Evolutionary conservation across 1,139 yeast genomes (phyloP), one percentile per base, ranked within the genome.

Genomic region (Candida buenavistaensis): DNA sequence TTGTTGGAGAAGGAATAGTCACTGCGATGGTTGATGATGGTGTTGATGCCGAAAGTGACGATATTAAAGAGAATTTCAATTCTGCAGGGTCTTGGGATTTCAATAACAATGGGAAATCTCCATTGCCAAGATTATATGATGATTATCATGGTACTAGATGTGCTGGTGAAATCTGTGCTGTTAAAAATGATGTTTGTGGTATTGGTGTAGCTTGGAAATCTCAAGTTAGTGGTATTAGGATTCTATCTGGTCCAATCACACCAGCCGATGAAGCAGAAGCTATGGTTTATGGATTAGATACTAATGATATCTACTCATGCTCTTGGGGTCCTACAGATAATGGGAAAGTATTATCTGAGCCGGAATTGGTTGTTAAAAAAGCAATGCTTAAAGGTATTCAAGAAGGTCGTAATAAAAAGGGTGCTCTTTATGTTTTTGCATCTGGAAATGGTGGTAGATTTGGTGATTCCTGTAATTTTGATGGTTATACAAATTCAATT

Each of bases 291-390:
- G 94, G 82, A 0, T 67, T 84, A 50, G 90, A 87, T 41, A 71
- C 74, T 8, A 92, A 92, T 55, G 96, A 90, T 57, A 92, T 94
- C 25, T 94, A 88, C 58, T 87, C 96, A 3, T 94, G 99, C 59
- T 88, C 96, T 4, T 94, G 99, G 99, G 99, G 99, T 2, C 99
- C 99, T 1, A 77, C 90, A 1, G 99, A 94, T 57, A 86, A 90
- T 56, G 99, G 98, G 0, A 70, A 59, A 41, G 78, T 96, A 0
- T 77, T 92, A 70, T 88, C 87, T 31, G 95, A 78, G 5, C 98
- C 98, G 0, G 87, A 88, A 16, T 55, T 64, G 23, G 52, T 90
- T 23, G 96, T 92, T 8, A 76, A 78, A 49, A 79, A 85, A 45
- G 95, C 98, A 1, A 74, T 94, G 60, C 57, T 86, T 14, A 82